Percentiles rank a stretch among this genome's conserved stretches.
Conservation (phyloP, 192 early-diverging fungal genomes). For the Spizellomyces sp. region DNA sequence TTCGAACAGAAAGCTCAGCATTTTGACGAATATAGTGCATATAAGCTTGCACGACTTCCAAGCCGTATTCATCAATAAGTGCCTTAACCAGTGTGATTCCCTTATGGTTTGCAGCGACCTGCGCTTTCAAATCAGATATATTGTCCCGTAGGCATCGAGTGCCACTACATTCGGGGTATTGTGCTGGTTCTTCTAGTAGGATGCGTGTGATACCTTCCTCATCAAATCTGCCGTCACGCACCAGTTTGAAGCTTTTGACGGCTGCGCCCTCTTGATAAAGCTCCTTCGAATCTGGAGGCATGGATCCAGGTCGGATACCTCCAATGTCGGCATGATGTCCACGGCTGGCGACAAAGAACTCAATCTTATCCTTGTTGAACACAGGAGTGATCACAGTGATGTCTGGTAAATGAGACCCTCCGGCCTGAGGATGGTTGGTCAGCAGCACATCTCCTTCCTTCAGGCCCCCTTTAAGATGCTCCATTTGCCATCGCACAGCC, state of each 20-base stretch:
- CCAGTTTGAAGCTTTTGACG: conserved; percentile 85
- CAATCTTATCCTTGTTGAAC: conserved; percentile 73
- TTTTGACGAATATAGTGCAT: conserved; percentile 91
- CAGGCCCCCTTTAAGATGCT: conserved; percentile 65
- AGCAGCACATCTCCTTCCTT: conserved; percentile 92
- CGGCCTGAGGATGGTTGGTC: conserved; percentile 94
- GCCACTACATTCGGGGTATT: conserved; percentile 83
- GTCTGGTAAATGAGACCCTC: conserved; percentile 67
- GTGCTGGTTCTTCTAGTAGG: conserved; percentile 79
- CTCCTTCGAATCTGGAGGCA: conserved; percentile 93
- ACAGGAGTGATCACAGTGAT: conserved; percentile 98
- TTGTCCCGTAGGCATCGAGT: conserved; percentile 89
- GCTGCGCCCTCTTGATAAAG: conserved; percentile 95
- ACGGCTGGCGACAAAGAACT: conserved; percentile 94
- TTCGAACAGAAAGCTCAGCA: conserved; percentile 82
- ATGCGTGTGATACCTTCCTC: conserved; percentile 74
- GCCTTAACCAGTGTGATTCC: conserved; percentile 82
- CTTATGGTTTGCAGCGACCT: conserved; percentile 94
- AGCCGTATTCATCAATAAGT: conserved; percentile 82
- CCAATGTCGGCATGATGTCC: conserved; percentile 96
- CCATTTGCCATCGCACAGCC: conserved; percentile 89
- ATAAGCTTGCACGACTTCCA: conserved; percentile 90
- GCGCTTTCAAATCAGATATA: conserved; percentile 93
- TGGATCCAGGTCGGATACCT: conserved; percentile 52
- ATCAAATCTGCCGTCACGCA: conserved; percentile 81